phyloP scores from a whole-genome alignment of 345 rosid genomes.

The Psidium guajava region DNA sequence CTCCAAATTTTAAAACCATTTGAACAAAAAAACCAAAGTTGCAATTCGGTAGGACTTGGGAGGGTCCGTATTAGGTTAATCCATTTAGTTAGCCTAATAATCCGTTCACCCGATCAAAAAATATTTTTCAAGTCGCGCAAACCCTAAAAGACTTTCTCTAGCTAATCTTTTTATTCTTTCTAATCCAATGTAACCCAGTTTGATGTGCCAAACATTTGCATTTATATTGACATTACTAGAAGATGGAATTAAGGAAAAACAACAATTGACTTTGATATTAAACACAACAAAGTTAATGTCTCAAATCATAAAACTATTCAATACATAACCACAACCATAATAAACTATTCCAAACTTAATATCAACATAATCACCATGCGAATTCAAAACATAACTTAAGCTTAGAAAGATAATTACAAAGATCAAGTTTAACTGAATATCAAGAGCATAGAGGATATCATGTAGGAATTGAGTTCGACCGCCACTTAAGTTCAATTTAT shows the following conservation, averaged over 20 bases:
- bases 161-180: not conserved
- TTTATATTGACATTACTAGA: too few relatives aligned
- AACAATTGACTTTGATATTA: not conserved
- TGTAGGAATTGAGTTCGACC: not conserved
- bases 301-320: not conserved
- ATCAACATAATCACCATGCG: too few relatives aligned
- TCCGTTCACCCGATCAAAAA: too few relatives aligned
- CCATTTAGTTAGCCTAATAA: too few relatives aligned
- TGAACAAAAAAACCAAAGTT: too few relatives aligned
- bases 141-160: not conserved
- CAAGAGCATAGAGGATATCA: not conserved
- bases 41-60: too few relatives aligned
- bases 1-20: too few relatives aligned
- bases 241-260: too few relatives aligned
- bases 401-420: not conserved
- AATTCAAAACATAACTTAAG: not conserved
- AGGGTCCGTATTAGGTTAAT: too few relatives aligned
- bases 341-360: too few relatives aligned
- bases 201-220: not conserved
- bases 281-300: not conserved
- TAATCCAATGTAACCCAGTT: not conserved
- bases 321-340: not conserved
- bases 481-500: not conserved
- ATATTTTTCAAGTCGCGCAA: too few relatives aligned
- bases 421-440: not conserved